These are phyloP conservation scores for Kodamaea restingae DNA, from an alignment of 805 yeast genomes.

Conservation along the genomic window DNA sequence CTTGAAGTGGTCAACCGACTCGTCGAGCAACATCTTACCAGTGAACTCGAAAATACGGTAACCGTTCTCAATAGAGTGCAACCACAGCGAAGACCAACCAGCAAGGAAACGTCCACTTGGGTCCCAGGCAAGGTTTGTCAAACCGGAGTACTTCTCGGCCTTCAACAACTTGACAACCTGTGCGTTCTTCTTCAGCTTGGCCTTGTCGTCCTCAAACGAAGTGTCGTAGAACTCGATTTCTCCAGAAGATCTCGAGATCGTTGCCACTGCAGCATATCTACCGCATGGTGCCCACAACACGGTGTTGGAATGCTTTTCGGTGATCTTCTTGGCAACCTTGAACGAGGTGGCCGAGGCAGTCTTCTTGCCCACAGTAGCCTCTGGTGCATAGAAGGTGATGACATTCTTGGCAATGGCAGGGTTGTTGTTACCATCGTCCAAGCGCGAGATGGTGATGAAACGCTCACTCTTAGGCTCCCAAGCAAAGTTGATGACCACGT, in stretches of 20 bases:
- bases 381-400: slow-evolving; percentile 79
- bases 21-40: slow-evolving; percentile 74
- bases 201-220: slow-evolving; percentile 71
- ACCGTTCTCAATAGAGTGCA: slow-evolving; percentile 84
- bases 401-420: slow-evolving; percentile 63
- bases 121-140: slow-evolving; percentile 89
- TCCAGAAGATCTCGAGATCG: slow-evolving; percentile 48
- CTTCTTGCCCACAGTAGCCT: slow-evolving; percentile 36
- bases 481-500: slow-evolving; percentile 78
- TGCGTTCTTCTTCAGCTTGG: slow-evolving; percentile 36
- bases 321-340: slow-evolving; percentile 54
- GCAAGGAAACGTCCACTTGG: slow-evolving; percentile 90
- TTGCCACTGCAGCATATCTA: slow-evolving; percentile 63
- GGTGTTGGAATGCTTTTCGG: slow-evolving; percentile 64
- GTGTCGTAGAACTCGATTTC: slow-evolving; percentile 83
- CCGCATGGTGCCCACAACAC: slow-evolving; percentile 91
- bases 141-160: slow-evolving; percentile 64
- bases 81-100: slow-evolving; percentile 83
- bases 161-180: slow-evolving; percentile 56
- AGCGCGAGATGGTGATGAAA: slow-evolving; percentile 71
- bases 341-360: slow-evolving; percentile 49
- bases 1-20: slow-evolving; percentile 75
- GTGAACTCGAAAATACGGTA: slow-evolving; percentile 81
- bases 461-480: slow-evolving; percentile 96
- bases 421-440: slow-evolving; percentile 59